These are phyloP conservation scores for Yamadazyma sp. DNA, from an alignment of 805 yeast genomes.

Conservation along the genomic window DNA sequence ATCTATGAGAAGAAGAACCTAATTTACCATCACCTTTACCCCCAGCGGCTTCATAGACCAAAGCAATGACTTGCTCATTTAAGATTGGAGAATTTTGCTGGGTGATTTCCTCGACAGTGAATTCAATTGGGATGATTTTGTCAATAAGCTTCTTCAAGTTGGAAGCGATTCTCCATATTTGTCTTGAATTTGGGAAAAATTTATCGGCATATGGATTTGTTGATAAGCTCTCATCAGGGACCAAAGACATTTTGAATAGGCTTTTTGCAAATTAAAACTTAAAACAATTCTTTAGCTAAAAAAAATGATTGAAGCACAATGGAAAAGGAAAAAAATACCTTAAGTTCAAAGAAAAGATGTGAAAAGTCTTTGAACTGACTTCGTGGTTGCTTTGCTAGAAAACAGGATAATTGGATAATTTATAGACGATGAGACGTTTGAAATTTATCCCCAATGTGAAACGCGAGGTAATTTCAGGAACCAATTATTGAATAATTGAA, in stretches of 20 bases:
- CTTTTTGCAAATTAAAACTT: no score
- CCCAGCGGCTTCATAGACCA: slow-evolving; percentile 75
- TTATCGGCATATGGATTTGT: slow-evolving; percentile 14
- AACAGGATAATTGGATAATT: no score
- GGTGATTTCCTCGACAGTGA: slow-evolving; percentile 47
- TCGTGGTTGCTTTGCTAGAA: no score
- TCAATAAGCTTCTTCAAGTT: slow-evolving; percentile 75
- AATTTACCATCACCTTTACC: slow-evolving; percentile 61
- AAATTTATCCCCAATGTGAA: no score
- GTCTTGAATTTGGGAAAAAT: slow-evolving; percentile 60
- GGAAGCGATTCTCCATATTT: slow-evolving; percentile 63
- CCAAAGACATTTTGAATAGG: not conserved
- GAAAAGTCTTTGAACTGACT: no score
- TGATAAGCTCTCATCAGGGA: slow-evolving; percentile 2
- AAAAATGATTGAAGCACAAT: no score
- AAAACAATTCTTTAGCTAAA: no score
- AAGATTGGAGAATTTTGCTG: slow-evolving; percentile 58
- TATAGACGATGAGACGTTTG: no score
- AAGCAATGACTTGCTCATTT: slow-evolving; percentile 52
- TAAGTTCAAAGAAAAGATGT: no score
- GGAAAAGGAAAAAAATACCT: no score
- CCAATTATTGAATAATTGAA: no score
- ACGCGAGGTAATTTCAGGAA: not conserved
- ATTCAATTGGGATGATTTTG: slow-evolving; percentile 63
- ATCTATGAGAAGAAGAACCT: slow-evolving; percentile 56